Percentiles rank a stretch among this genome's conserved stretches.
These are phyloP conservation scores for Huntiella omanensis DNA, from an alignment of 2,329 filamentous ascomycete genomes.

Conservation along the genomic window DNA sequence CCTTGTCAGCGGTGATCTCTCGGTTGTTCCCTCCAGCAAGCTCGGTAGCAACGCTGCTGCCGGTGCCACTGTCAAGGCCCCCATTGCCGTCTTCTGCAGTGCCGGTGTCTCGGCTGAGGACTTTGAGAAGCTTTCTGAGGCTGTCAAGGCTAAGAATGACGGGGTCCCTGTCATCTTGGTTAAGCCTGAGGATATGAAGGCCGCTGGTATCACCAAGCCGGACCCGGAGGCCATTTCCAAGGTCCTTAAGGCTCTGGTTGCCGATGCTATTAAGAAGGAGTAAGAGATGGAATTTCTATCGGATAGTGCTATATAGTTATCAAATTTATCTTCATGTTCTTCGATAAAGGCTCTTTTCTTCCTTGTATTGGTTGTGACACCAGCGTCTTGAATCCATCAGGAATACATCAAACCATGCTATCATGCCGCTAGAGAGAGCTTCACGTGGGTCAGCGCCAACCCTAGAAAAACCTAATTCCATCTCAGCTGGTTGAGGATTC, in stretches of 20 bases:
- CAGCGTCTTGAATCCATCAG: no score
- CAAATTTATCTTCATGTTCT: no score
- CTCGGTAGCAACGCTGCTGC: slow-evolving; percentile 7
- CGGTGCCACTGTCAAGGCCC: neutral
- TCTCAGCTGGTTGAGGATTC: no score
- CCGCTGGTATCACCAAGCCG: neutral
- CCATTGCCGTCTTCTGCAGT: slow-evolving; percentile 3
- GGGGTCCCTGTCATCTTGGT: slow-evolving; percentile 1
- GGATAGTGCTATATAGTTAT: no score
- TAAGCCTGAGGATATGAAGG: neutral
- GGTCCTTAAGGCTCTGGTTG: slow-evolving; percentile 11
- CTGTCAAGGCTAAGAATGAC: neutral
- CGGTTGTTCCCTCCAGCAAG: neutral
- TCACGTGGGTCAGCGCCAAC: no score
- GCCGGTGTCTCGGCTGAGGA: slow-evolving; percentile 1
- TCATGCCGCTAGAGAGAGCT: no score
- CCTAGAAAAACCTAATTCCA: no score
- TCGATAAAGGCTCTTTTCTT: no score
- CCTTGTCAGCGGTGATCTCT: slow-evolving; percentile 2
- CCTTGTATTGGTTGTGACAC: no score
- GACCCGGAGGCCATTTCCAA: slow-evolving; percentile 6
- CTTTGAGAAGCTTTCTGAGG: slow-evolving; percentile 3
- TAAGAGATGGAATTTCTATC: no score
- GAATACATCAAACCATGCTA: no score
- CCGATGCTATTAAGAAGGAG: neutral